A percentile compares a stretch with the other conserved stretches of the same genome.
Evolutionary conservation across 176 grass and related monocot species (phyloP).

Genomic region (Guadua angustifolia): DNA sequence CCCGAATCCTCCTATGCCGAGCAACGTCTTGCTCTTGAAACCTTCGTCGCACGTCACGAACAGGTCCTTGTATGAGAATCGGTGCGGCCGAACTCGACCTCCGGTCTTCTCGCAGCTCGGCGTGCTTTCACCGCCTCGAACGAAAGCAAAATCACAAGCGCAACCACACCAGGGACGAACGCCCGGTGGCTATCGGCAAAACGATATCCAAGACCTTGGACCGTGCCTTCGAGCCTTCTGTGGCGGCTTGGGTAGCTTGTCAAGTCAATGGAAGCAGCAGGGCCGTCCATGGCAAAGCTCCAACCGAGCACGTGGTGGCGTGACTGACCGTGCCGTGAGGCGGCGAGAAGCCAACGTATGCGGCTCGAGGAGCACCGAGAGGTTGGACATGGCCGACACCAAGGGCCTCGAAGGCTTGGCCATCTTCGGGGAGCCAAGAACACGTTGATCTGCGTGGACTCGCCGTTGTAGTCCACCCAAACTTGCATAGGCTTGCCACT

Average conservation of each 20-base stretch:
- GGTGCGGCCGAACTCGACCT: slow-evolving; percentile 74
- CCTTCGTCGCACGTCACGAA: slow-evolving; percentile 70
- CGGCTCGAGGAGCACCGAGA: slow-evolving; percentile 59
- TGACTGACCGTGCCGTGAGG: slow-evolving; percentile 52
- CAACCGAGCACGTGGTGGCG: slow-evolving; percentile 71
- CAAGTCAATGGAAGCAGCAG: slow-evolving; percentile 55
- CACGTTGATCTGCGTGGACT: slow-evolving; percentile 48
- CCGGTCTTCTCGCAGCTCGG: slow-evolving; percentile 75
- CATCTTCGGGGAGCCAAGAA: slow-evolving; percentile 49
- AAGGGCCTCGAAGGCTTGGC: slow-evolving; percentile 57
- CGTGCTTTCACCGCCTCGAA: slow-evolving; percentile 52
- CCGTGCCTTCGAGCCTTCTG: slow-evolving; percentile 30
- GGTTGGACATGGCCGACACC: slow-evolving; percentile 50
- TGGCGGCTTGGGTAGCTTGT: slow-evolving; percentile 57
- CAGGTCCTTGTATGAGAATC: too few relatives aligned
- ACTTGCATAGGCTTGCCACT: slow-evolving; percentile 70
- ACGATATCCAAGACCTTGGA: slow-evolving; percentile 49
- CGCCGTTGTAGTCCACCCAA: slow-evolving; percentile 71
- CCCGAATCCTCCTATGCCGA: slow-evolving; percentile 74
- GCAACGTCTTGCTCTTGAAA: slow-evolving; percentile 62
- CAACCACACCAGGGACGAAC: slow-evolving; percentile 49
- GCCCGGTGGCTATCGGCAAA: slow-evolving; percentile 43
- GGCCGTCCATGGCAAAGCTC: slow-evolving; percentile 70
- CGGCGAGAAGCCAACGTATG: slow-evolving; percentile 72
- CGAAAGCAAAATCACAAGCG: not conserved